Conservation (phyloP, 2,329 filamentous ascomycete genomes). For the Pseudocercospora vitis region DNA sequence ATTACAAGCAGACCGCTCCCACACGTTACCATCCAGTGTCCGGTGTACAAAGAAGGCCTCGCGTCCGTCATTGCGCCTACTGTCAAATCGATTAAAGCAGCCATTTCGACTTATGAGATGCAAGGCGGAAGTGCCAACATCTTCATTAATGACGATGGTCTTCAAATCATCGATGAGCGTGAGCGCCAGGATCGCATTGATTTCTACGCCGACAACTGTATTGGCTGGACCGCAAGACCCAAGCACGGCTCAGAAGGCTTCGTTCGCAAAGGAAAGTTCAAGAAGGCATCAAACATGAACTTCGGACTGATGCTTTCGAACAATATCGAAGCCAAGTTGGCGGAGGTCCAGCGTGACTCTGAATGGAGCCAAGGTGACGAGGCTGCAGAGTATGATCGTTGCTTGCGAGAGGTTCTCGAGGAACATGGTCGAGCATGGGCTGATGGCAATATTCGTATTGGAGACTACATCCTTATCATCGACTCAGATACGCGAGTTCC, state of each 20-base stretch:
- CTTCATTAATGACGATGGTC: constrained; percentile 73
- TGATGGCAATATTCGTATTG: constrained; percentile 60
- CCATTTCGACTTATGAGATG: constrained; percentile 73
- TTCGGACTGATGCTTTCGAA: constrained; percentile 64
- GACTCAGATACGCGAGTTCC: constrained; percentile 71
- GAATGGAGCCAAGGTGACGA: constrained; percentile 41
- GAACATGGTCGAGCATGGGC: constrained; percentile 60
- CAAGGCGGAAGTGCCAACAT: constrained; percentile 77
- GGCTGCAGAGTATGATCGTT: constrained; percentile 51
- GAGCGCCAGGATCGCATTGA: constrained; percentile 47
- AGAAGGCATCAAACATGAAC: constrained; percentile 74
- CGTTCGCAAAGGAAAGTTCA: constrained; percentile 63
- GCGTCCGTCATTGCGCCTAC: constrained; percentile 73
- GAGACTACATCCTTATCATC: constrained; percentile 65
- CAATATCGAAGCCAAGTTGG: constrained; percentile 61
- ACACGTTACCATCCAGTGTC: constrained; percentile 75
- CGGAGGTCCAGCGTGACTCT: constrained; percentile 39
- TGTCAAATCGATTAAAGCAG: constrained; percentile 73
- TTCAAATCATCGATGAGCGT: constrained; percentile 62
- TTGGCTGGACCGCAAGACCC: constrained; percentile 53
- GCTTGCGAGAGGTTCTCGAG: constrained; percentile 52
- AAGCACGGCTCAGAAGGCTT: constrained; percentile 54
- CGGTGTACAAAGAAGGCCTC: constrained; percentile 84
- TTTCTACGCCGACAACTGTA: constrained; percentile 53
- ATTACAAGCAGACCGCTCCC: constrained; percentile 59